Conservation (phyloP, 108 stramenopile genomes). For the Fragilariopsis cylindrus region DNA sequence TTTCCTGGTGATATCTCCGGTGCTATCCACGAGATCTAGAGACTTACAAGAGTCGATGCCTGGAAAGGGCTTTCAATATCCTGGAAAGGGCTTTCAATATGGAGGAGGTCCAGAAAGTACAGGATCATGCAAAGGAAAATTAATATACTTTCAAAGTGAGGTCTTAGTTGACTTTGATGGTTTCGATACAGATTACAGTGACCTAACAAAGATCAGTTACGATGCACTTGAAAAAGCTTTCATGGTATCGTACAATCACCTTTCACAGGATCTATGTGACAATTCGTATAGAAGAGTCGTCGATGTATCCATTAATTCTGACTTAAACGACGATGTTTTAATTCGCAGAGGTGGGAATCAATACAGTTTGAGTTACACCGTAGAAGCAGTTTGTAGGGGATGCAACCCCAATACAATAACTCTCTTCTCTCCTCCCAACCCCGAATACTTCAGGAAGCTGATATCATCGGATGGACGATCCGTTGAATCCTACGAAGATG, state of each 20-base stretch:
- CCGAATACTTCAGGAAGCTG: constrained; percentile 2
- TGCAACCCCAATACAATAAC: constrained; percentile 18
- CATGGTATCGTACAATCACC: constrained; percentile 31
- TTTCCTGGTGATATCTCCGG: not conserved
- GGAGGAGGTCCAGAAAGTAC: not conserved
- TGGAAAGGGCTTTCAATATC: not conserved
- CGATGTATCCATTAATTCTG: constrained; percentile 14
- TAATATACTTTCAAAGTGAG: constrained; percentile 18
- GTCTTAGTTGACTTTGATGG: constrained; percentile 39
- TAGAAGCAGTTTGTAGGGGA: constrained; percentile 25
- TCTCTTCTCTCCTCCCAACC: constrained; percentile 25
- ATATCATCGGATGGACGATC: not conserved
- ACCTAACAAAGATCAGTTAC: constrained; percentile 21
- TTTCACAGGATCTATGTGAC: constrained; percentile 32
- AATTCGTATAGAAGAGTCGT: constrained; percentile 11
- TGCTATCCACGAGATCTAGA: not conserved
- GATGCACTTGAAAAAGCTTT: constrained; percentile 23
- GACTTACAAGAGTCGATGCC: not conserved
- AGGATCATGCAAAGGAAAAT: not conserved
- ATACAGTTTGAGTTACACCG: constrained; percentile 22
- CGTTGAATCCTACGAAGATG: not conserved
- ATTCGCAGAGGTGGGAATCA: constrained; percentile 26
- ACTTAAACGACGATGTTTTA: constrained; percentile 12
- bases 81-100: not conserved
- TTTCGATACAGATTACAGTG: constrained; percentile 24